These are phyloP conservation scores for Ascochyta pisi DNA, from an alignment of 2,329 filamentous ascomycete species.

Conservation along the genomic window DNA sequence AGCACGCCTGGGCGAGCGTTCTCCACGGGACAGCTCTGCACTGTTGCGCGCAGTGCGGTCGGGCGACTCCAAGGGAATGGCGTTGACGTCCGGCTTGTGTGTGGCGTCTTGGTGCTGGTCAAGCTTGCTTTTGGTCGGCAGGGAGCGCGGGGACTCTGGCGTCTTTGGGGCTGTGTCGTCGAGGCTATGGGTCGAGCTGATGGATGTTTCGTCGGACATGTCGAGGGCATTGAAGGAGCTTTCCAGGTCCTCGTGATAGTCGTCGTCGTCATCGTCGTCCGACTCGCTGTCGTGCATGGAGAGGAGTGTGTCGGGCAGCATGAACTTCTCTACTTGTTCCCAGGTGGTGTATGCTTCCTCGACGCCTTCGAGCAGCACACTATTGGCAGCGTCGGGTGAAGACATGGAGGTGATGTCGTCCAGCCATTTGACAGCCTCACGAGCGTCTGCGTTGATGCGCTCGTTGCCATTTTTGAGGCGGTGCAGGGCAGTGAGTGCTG, in stretches of 20 bases:
- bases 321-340: conserved; percentile 58
- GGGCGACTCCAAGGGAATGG: conserved; percentile 27
- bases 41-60: conserved; percentile 42
- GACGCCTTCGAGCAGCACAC: conserved; percentile 56
- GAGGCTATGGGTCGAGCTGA: conserved; percentile 54
- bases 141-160: conserved; percentile 51
- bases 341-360: conserved; percentile 57
- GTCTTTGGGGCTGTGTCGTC: conserved; percentile 47
- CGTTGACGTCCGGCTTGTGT: conserved; percentile 28
- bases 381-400: conserved; percentile 39
- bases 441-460: conserved; percentile 54
- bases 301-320: conserved; percentile 57
- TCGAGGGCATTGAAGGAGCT: conserved; percentile 48
- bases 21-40: conserved; percentile 27
- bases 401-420: conserved; percentile 58
- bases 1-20: conserved; percentile 36
- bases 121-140: conserved; percentile 33
- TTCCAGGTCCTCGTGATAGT: conserved; percentile 48
- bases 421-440: conserved; percentile 59
- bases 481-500: conserved; percentile 56
- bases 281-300: conserved; percentile 55
- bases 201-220: conserved; percentile 48
- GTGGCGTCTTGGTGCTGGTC: conserved; percentile 25
- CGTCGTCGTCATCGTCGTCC: conserved; percentile 31
- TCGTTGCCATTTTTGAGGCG: conserved; percentile 52